Base-by-base conservation (phyloP, 768 basidiomycete genomes). In the Calocybe gangraenosa region DNA sequence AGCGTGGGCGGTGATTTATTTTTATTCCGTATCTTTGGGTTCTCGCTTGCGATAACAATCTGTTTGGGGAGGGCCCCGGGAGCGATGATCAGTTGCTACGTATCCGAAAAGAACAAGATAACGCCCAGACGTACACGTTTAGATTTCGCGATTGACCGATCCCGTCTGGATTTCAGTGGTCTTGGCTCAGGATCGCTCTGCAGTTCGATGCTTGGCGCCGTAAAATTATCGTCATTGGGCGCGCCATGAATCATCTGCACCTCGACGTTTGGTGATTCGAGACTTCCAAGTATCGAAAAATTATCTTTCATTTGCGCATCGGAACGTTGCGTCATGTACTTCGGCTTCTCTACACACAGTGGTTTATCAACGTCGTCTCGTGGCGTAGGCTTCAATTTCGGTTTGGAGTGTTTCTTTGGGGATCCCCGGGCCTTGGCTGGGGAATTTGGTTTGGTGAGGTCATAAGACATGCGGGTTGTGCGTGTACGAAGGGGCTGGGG, bases 11-110 rank as follows among this genome's bases (percentile, higher is more conserved):
- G 40, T 21, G 43, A 19, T n/a, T 37, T 30, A 39, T 46, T 47
- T 38, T 51, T 53, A 31, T 44, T 51, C 45, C 54, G 54, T 32
- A 40, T 45, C 49, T 64, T 63, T n/a, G 56, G 44, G 33, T 65
- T 58, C 37, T 59, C 58, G 15, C 62, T 63, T 44, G 60, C 58
- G 33, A 56, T 50, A 22, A 62, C 49, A 33, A 52, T 54, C 62
- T 57, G 33, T 21, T 33, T 23, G 10, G 25, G 18, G 31, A 34
- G 28, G 25, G 25, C 3, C 25, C 25, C 14, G 33, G 37, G 33
- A 49, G 47, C 7, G 4, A 46, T 40, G 21, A 39, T 47, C 35
- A 47, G 21, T n/a, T 30, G 43, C 47, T 40, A 37, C 37, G 42
- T 44, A 19, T 43, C 13, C 18, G 34, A 15, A 37, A 33, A n/a